Percentiles rank a stretch among this genome's conserved stretches.
Conservation (phyloP, 495 filamentous ascomycete genomes). For the Aspergillus diversus region DNA sequence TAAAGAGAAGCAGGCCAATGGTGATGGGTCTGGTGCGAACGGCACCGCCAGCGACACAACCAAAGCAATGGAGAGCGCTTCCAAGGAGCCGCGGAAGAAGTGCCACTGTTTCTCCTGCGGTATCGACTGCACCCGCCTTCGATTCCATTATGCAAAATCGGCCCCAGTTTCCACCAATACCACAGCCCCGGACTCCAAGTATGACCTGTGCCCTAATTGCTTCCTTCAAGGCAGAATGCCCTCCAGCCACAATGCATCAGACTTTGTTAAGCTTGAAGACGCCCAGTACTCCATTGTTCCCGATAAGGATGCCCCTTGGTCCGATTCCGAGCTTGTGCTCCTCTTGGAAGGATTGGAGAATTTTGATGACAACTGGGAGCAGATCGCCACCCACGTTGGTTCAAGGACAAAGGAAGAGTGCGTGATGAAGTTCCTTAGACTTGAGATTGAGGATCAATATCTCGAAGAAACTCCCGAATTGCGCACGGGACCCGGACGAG, state of each 20-base stretch:
- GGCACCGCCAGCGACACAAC: constrained; percentile 52
- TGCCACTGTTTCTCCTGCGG: constrained; percentile 88
- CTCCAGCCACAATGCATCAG: constrained; percentile 65
- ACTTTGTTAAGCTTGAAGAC: constrained; percentile 89
- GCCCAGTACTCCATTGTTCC: constrained; percentile 71
- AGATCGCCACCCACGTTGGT: constrained; percentile 87
- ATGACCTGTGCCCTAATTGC: constrained; percentile 88
- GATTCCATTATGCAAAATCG: constrained; percentile 81
- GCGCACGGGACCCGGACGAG: constrained; percentile 68
- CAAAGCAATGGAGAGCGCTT: constrained; percentile 63
- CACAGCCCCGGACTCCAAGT: constrained; percentile 63
- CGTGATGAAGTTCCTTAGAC: constrained; percentile 90
- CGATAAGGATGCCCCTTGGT: constrained; percentile 85
- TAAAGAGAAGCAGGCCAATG: constrained; percentile 74
- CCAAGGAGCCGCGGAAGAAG: constrained; percentile 67
- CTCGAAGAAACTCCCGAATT: constrained; percentile 73
- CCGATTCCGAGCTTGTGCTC: constrained; percentile 80
- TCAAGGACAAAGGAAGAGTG: constrained; percentile 95
- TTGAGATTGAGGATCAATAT: constrained; percentile 90
- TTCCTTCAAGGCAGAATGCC: constrained; percentile 82
- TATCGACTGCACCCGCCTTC: constrained; percentile 87
- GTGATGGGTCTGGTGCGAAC: constrained; percentile 65
- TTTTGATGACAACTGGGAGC: constrained; percentile 93
- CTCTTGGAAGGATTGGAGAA: constrained; percentile 88
- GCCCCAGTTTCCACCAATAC: constrained; percentile 59